Conservation (phyloP, 2,329 filamentous ascomycete species). For the Parascedosporium putredinis region DNA sequence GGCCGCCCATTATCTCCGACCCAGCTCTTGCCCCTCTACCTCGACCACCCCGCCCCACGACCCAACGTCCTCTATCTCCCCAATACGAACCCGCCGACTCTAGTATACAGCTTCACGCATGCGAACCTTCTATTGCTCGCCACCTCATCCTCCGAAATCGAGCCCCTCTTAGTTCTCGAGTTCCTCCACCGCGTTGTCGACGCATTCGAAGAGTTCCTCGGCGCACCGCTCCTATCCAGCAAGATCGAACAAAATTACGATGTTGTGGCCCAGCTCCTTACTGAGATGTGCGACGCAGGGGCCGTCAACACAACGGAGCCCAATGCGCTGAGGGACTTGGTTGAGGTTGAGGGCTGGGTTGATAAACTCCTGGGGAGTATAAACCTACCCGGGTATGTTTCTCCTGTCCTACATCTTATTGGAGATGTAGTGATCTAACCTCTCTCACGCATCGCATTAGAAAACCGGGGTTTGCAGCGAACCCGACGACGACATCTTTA, state of each 20-base stretch:
- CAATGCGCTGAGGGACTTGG: slow-evolving; percentile 81
- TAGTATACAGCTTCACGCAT: slow-evolving; percentile 81
- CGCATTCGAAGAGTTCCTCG: slow-evolving; percentile 87
- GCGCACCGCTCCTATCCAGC: slow-evolving; percentile 70
- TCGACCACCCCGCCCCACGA: slow-evolving; percentile 68
- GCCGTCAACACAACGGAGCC: slow-evolving; percentile 83
- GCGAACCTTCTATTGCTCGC: slow-evolving; percentile 79
- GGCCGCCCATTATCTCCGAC: slow-evolving; percentile 67
- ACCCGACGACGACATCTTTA: slow-evolving; percentile 28
- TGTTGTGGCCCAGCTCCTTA: slow-evolving; percentile 83
- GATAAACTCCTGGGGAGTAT: slow-evolving; percentile 84
- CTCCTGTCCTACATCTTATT: too few species aligned
- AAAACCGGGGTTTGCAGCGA: slow-evolving; percentile 29
- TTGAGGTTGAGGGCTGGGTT: slow-evolving; percentile 84
- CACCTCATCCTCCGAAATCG: slow-evolving; percentile 75
- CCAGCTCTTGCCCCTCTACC: slow-evolving; percentile 75
- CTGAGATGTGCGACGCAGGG: slow-evolving; percentile 93
- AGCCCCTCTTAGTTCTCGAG: slow-evolving; percentile 82
- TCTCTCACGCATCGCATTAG: slow-evolving; percentile 21
- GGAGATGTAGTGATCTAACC: neutral
- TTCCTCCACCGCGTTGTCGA: slow-evolving; percentile 91
- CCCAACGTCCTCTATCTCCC: slow-evolving; percentile 81
- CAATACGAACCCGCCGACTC: slow-evolving; percentile 71
- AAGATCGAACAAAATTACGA: slow-evolving; percentile 90
- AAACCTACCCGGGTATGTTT: slow-evolving; percentile 65